Conservation (phyloP, 1,284 basidiomycete species). For the Xerocomus minutiporus region DNA sequence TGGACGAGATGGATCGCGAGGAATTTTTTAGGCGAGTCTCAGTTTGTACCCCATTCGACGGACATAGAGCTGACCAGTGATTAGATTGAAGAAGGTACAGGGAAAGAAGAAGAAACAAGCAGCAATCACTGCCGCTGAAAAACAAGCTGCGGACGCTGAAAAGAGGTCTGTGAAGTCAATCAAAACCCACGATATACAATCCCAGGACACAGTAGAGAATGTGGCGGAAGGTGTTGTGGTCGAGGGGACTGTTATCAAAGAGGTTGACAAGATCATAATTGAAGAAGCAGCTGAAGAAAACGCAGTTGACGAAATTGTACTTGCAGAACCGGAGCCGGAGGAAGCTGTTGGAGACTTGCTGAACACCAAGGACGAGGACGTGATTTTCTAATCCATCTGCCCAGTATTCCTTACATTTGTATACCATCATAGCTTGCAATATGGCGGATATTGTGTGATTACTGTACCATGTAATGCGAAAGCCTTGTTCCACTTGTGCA, state of each 20-base stretch:
- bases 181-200: conserved; percentile 17
- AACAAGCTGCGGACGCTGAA: conserved; percentile 20
- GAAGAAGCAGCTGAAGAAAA: conserved; percentile 9
- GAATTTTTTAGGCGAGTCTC: conserved; percentile 83
- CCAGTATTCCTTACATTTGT: not conserved
- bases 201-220: conserved; percentile 28
- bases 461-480: conserved; percentile 14
- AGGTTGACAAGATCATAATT: conserved; percentile 13
- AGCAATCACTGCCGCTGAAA: conserved; percentile 22
- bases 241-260: conserved; percentile 14
- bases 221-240: conserved; percentile 16
- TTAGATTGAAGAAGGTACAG: conserved; percentile 90
- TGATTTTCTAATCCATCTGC: conserved; percentile 66
- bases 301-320: conserved; percentile 5
- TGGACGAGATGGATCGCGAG: conserved; percentile 97
- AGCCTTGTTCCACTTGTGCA: conserved; percentile 5
- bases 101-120: conserved; percentile 86
- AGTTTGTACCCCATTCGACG: not conserved
- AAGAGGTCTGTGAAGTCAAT: conserved; percentile 27
- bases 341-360: conserved; percentile 57
- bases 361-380: conserved; percentile 83
- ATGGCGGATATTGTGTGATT: not conserved
- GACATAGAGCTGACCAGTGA: conserved; percentile 7
- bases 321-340: conserved; percentile 19
- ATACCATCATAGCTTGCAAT: conserved; percentile 15